Evolutionary conservation across 2,329 filamentous ascomycete species (phyloP).

Genomic region (Aspergillus costaricaensis): DNA sequence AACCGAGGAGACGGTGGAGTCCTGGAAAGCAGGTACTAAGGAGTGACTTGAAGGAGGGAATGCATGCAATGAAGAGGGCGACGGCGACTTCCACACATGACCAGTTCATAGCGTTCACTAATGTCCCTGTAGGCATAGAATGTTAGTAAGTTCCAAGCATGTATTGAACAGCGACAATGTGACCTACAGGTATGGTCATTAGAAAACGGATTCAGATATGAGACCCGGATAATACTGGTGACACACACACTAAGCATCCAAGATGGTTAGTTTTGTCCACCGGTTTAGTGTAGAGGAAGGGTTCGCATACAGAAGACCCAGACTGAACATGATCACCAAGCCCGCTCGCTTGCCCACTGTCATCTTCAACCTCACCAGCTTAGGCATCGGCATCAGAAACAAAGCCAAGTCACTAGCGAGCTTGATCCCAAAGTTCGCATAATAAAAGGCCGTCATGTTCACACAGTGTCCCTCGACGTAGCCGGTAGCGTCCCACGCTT

Average conservation of each 20-base stretch:
- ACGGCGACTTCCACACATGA: slow-evolving; percentile 25
- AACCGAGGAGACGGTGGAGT: slow-evolving; percentile 15
- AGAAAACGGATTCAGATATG: slow-evolving; percentile 20
- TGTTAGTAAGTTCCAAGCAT: not conserved
- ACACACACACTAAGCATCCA: slow-evolving; percentile 17
- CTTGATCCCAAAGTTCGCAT: slow-evolving; percentile 21
- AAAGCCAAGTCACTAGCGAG: slow-evolving; percentile 22
- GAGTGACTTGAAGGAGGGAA: slow-evolving; percentile 25
- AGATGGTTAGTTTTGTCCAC: not conserved
- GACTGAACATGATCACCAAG: slow-evolving; percentile 23
- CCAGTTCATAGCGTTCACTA: slow-evolving; percentile 25
- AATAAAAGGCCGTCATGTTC: slow-evolving; percentile 19
- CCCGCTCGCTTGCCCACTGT: slow-evolving; percentile 18
- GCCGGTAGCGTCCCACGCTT: slow-evolving; percentile 22
- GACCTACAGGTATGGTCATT: slow-evolving; percentile 25
- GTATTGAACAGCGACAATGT: not conserved
- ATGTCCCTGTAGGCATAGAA: slow-evolving; percentile 12
- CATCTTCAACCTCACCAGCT: slow-evolving; percentile 20
- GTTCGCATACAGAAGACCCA: slow-evolving; percentile 20
- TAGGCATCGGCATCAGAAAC: slow-evolving; percentile 21
- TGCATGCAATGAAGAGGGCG: slow-evolving; percentile 25
- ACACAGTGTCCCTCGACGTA: slow-evolving; percentile 17
- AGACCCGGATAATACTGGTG: slow-evolving; percentile 24
- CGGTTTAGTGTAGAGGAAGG: not conserved
- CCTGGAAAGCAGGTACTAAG: slow-evolving; percentile 18